Percentiles rank a stretch among this genome's conserved stretches.
These are phyloP conservation scores for Fagopyrum esculentum DNA, from an alignment of 148 eudicot genomes.

Conservation along the genomic window DNA sequence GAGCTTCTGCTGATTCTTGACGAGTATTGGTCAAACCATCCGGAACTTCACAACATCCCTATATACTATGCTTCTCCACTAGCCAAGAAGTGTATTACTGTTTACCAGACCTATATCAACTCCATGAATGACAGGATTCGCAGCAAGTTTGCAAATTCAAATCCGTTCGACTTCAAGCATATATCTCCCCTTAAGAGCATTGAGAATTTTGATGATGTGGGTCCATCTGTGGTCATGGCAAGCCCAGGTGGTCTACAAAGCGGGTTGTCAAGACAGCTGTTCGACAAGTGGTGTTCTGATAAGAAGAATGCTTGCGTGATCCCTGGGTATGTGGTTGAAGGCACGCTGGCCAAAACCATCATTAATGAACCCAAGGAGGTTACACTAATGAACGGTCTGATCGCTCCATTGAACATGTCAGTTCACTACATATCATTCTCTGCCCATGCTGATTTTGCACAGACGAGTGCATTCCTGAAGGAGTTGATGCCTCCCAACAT, in stretches of 20 bases:
- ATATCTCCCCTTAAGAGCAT: constrained; percentile 70
- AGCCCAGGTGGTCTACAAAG: constrained; percentile 87
- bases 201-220: constrained; percentile 70
- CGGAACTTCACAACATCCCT: constrained; percentile 77
- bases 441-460: constrained; percentile 87
- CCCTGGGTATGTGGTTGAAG: constrained; percentile 93
- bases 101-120: constrained; percentile 91
- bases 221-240: constrained; percentile 95
- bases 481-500: constrained; percentile 96
- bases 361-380: constrained; percentile 91
- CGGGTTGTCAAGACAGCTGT: constrained; percentile 87
- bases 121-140: constrained; percentile 91
- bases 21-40: constrained; percentile 93
- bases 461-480: constrained; percentile 73
- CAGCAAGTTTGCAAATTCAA: constrained; percentile 72
- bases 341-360: constrained; percentile 81
- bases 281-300: constrained; percentile 87
- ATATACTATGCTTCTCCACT: constrained; percentile 96
- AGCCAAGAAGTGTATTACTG: constrained; percentile 90
- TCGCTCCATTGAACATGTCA: constrained; percentile 79
- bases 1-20: constrained; percentile 89
- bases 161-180: constrained; percentile 90
- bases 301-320: constrained; percentile 85
- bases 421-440: constrained; percentile 93
- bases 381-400: constrained; percentile 72